Percentiles rank a stretch among this genome's conserved stretches.
Evolutionary conservation across 495 filamentous ascomycete genomes (phyloP).

Genomic region (Penicillium canescens): DNA sequence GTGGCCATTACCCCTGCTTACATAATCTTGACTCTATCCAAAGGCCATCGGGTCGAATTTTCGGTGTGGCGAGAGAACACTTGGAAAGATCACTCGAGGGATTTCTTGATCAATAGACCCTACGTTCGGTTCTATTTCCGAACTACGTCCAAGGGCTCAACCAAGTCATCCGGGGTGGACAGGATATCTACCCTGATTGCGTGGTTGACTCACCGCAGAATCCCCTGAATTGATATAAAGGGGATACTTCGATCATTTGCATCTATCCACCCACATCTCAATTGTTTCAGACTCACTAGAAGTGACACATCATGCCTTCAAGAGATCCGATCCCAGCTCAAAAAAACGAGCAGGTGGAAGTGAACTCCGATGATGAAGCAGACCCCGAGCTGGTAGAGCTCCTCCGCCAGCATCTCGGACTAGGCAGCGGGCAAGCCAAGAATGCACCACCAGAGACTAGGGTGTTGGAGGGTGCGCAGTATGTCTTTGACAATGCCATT

Average conservation of each 20-base stretch:
- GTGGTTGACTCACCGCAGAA: conserved; percentile 2
- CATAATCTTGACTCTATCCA: conserved; percentile 20
- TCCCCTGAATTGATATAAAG: conserved; percentile 2
- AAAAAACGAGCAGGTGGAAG: conserved; percentile 15
- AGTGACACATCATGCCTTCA: conserved; percentile 21
- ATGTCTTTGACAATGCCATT: conserved; percentile 88
- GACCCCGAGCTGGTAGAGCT: conserved; percentile 87
- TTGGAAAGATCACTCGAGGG: neutral
- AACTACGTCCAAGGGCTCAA: too few species aligned
- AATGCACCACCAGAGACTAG: conserved; percentile 64
- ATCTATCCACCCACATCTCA: neutral
- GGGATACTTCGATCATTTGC: neutral
- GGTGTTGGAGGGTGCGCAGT: conserved; percentile 80
- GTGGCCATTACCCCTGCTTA: conserved; percentile 16
- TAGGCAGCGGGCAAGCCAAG: conserved; percentile 53
- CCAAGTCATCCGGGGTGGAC: neutral
- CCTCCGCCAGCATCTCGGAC: conserved; percentile 74
- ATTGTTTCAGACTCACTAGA: neutral
- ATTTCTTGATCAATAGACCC: neutral
- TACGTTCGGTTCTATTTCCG: too few species aligned
- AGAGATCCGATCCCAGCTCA: conserved; percentile 16
- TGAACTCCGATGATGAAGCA: conserved; percentile 75
- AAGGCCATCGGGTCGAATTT: conserved; percentile 16
- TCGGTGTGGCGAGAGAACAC: conserved; percentile 21
- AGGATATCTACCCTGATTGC: neutral